phyloP scores from a whole-genome alignment of 768 basidiomycete species.

The Collybiopsis luxurians region DNA sequence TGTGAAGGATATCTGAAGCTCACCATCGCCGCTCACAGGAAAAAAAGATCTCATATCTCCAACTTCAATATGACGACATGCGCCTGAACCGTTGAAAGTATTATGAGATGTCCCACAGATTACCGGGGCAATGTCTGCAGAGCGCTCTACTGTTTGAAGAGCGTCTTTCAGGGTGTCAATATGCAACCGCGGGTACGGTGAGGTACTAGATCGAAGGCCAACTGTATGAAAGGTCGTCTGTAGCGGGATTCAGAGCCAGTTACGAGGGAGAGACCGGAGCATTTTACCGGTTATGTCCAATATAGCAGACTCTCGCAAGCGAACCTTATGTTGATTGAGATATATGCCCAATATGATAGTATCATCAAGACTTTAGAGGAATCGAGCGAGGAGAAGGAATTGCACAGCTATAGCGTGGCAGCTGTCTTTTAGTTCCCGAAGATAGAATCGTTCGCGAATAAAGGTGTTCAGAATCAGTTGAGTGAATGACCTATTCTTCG shows the following conservation, averaged over 20 bases:
- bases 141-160: slow-evolving; percentile 50
- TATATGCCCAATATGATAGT: too few relatives aligned
- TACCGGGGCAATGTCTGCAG: slow-evolving; percentile 68
- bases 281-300: too few relatives aligned
- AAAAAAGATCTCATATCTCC: slow-evolving; percentile 77
- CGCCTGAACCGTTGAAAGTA: slow-evolving; percentile 51
- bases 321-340: too few relatives aligned
- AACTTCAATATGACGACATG: slow-evolving; percentile 78
- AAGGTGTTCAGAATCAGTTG: too few relatives aligned
- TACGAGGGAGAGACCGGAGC: too few relatives aligned
- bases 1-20: slow-evolving; percentile 24
- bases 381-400: too few relatives aligned
- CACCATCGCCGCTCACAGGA: slow-evolving; percentile 83
- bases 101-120: slow-evolving; percentile 58
- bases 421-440: too few relatives aligned
- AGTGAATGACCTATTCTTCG: too few relatives aligned
- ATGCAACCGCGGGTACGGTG: slow-evolving; percentile 80
- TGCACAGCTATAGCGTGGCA: too few relatives aligned
- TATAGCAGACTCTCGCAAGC: too few relatives aligned
- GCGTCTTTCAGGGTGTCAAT: slow-evolving; percentile 80
- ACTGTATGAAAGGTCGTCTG: slow-evolving; percentile 82
- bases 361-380: too few relatives aligned
- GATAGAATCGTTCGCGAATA: too few relatives aligned
- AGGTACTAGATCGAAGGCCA: slow-evolving; percentile 74
- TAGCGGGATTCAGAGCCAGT: background rate